These are phyloP conservation scores for Talaromyces atroroseus DNA, from an alignment of 2,329 filamentous ascomycete species.

Conservation along the genomic window DNA sequence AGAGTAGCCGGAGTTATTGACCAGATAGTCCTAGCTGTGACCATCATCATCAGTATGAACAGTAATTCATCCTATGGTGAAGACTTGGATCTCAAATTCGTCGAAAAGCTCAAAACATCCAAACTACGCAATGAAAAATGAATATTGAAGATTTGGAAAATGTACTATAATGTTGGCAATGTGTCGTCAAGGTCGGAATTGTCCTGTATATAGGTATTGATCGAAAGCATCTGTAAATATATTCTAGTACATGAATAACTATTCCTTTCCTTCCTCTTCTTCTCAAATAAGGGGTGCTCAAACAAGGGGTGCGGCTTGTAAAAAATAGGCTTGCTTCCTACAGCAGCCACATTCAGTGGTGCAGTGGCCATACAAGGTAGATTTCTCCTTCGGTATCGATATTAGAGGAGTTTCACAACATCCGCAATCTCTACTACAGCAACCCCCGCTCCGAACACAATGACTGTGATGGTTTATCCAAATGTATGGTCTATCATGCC, in stretches of 20 bases:
- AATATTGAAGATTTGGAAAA: not conserved
- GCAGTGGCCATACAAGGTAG: not conserved
- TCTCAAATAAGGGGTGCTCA: not conserved
- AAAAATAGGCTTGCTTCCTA: not conserved
- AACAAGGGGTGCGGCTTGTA: not conserved
- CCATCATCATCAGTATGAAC: too few species aligned
- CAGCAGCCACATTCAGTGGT: slow-evolving; percentile 3
- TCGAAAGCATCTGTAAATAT: not conserved
- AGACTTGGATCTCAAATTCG: not conserved
- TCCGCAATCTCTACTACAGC: slow-evolving; percentile 2
- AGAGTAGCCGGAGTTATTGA: too few species aligned
- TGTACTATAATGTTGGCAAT: not conserved
- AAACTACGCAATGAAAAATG: not conserved
- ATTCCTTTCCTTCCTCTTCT: not conserved
- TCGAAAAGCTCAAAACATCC: not conserved
- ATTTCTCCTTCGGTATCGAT: not conserved
- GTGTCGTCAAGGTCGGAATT: too few species aligned
- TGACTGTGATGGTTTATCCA: not conserved
- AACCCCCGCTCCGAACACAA: not conserved
- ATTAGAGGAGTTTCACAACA: slow-evolving; percentile 1
- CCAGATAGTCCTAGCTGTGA: too few species aligned
- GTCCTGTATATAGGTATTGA: not conserved
- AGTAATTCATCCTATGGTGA: too few species aligned
- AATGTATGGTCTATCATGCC: slow-evolving; percentile 2
- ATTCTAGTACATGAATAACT: not conserved